Base-by-base conservation (phyloP, 2,329 filamentous ascomycete species). In the Fusarium sacchari region DNA sequence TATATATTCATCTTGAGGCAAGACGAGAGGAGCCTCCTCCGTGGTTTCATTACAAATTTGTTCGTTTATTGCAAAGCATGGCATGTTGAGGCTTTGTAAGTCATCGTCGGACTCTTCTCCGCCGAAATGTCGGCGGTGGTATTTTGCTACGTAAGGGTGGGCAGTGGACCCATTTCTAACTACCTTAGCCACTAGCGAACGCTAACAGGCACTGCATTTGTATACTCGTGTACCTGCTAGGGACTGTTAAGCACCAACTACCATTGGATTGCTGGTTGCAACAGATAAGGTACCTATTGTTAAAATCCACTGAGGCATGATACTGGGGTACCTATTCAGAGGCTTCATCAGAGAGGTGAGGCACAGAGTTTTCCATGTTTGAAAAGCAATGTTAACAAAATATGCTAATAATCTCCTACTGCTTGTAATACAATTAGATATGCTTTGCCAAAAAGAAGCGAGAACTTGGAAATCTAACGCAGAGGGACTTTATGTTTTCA, bases 51-150 rank as follows among this genome's bases (percentile, higher is more conserved):
- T 53, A 63, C 40, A 49, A 68, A 68, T 68, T 68, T 68, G 17
- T 49, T 53, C 3, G 39, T 63, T 22, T 39, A 36, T 43, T 62
- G 47, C 26, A 46, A 62, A 60, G 32, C 53, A 32, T 40, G 32
- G 9, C 15, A 47, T 52, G 24, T 68, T 63, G 64, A 61, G 8
- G 64, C 47, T 68, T 68, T 68, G 64, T 68, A 62, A 68, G 65
- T 68, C 64, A 47, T 43, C 5, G 10, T 40, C 30, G 18, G 36
- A 18, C 32, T 28, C 37, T 49, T 36, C 46, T 68, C 65, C 65
- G 65, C 65, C 65, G 65, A 68, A 62, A 34, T 63, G 20, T 53
- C 65, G 65, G 65, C 7, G 36, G 26, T n/a, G 39, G 28, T 18
- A 39, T 42, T 42, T 43, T 30, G 26, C 18, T 15, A 11, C n/a